Conservation (phyloP, 2,329 filamentous ascomycete species). For the Penicillium sp. region DNA sequence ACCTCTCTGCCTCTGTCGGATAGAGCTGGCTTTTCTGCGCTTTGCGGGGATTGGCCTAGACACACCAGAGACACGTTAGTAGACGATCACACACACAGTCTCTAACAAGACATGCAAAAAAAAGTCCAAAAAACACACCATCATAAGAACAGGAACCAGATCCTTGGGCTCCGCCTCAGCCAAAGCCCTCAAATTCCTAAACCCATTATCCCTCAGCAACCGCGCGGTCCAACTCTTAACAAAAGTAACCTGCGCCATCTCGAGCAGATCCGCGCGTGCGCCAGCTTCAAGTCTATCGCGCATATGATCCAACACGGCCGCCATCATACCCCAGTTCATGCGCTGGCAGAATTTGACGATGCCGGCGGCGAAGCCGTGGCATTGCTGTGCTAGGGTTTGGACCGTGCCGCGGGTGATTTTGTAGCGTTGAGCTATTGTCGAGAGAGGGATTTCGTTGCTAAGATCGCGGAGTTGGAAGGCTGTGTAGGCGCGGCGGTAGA, state of each 20-base stretch:
- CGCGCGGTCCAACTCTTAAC: conserved; percentile 74
- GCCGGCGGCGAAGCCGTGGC: conserved; percentile 74
- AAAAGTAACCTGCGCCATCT: conserved; percentile 69
- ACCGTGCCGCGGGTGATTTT: conserved; percentile 67
- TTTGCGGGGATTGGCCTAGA: conserved; percentile 66
- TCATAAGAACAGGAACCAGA: conserved; percentile 69
- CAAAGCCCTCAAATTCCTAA: conserved; percentile 65
- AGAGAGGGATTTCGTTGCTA: conserved; percentile 72
- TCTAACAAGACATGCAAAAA: not conserved
- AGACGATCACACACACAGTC: not conserved
- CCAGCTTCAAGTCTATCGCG: conserved; percentile 71
- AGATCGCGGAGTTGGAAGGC: conserved; percentile 76
- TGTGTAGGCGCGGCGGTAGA: conserved; percentile 72
- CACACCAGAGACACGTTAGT: not conserved
- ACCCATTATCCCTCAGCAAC: conserved; percentile 75
- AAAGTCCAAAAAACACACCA: conserved; percentile 48
- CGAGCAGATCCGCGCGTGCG: conserved; percentile 68
- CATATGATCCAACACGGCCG: conserved; percentile 72
- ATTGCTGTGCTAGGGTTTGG: conserved; percentile 71
- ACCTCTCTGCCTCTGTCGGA: conserved; percentile 58
- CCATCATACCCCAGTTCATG: conserved; percentile 74
- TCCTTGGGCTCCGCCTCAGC: conserved; percentile 69
- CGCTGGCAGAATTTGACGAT: conserved; percentile 77
- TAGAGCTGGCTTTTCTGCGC: conserved; percentile 51
- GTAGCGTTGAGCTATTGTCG: conserved; percentile 69